Evolutionary conservation across 1,284 basidiomycete species (phyloP), one percentile per base, ranked within the genome.

Genomic region (Ustilago xerochloae): DNA sequence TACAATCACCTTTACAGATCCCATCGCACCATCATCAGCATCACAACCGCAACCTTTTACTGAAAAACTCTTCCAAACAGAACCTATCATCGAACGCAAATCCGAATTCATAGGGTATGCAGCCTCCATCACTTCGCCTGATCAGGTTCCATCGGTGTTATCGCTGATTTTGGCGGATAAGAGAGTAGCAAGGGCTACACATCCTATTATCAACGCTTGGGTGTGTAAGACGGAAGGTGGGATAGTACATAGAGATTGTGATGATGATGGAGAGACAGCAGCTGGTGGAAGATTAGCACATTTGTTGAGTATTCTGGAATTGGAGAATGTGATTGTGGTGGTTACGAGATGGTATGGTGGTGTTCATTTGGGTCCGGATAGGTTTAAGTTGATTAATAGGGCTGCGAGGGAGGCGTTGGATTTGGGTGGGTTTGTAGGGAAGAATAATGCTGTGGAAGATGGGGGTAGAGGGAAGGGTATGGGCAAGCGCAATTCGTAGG

Each of bases 251-350:
- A 76, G 81, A 32, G 82, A 83, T 52, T 78, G 78, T 56, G 80
- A 83, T 55, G 83, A 84, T 38, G 77, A 83, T 52, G 84, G 84
- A 36, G 84, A 85, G 54, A 77, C 81, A 0, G 84, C 84, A 0
- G 84, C 84, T 0, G 84, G 84, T 1, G 81, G 81, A 1, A 61
- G 84, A 9, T 54, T 85, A 8, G 84, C 84, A 0, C 84, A 85
- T 65, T 58, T 85, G 20, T 59, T 85, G 9, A 64, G 77, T 30
- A 61, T 84, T 4, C 50, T 83, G 45, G 75, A 74, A 28, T 16
- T 82, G 22, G 74, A 77, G 22, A 82, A 83, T 49, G 81, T 71
- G 4, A 53, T 84, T 6, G 82, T 84, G 16, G 79, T 84, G 4
- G 83, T 84, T 10, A 83, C 83, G 15, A 60, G 80, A n/a, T 82